Base-by-base conservation (phyloP, 2,329 filamentous ascomycete genomes). In the Curvularia sp. region DNA sequence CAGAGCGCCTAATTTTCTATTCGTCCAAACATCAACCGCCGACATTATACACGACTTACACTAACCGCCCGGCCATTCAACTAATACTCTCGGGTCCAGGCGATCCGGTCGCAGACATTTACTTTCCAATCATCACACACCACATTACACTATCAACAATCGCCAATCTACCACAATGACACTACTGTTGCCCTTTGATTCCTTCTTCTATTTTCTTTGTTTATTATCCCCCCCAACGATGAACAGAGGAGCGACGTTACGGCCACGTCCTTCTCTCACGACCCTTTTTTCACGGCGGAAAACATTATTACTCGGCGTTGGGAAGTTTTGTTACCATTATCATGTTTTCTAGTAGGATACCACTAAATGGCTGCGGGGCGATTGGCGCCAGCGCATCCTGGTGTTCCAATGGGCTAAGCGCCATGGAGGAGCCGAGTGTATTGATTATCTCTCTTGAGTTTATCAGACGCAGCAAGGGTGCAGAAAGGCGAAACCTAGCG, bases 81-180 rank as follows among this genome's bases (percentile, higher is more conserved):
- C 42, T 71, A 71, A 70, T 64, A 42, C 39, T 21, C 57, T 64
- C 68, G 73, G 71, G 72, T 74, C 73, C 72, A 61, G 72, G 72
- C 69, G 73, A 75, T 71, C 74, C 70, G 64, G 69, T 69, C 68
- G 66, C 70, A 72, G 49, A 61, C 63, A 50, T 65, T 68, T 52
- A 43, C 49, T 34, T 42, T 52, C 39, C 39, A 45, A 51, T 46
- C 55, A 64, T 68, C 62, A 32, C 43, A 61, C 60, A 61, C 60
- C 57, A 58, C 46, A 55, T 50, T 57, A 53, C 55, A 36, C 49
- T 51, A 42, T 53, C 39, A 50, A 54, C 62, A 61, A 54, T 39
- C 54, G 41, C 54, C 42, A 28, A 27, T 50, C 45, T 51, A 41
- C 48, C 28, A 36, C 32, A 43, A 55, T 42, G 49, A 54, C 55